A percentile compares a stretch with the other conserved stretches of the same genome.
Conservation (phyloP, 192 early-diverging fungal species). For the Chytriomyces sp. region DNA sequence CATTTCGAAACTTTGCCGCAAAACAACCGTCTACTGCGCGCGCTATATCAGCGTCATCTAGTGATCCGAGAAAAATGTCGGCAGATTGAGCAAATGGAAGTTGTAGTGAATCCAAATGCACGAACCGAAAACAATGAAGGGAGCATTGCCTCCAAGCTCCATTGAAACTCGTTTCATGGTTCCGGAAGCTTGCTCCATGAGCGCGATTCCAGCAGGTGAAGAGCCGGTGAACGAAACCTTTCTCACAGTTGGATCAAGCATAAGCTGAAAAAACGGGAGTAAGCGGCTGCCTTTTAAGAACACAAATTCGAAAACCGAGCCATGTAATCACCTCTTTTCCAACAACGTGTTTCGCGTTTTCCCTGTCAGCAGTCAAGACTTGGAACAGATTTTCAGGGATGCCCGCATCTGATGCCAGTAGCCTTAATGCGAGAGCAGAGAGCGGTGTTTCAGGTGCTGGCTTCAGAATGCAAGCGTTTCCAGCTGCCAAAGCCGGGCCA, state of each 20-base stretch:
- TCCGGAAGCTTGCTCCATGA: constrained; percentile 64
- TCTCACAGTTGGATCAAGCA: constrained; percentile 42
- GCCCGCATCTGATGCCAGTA: constrained; percentile 45
- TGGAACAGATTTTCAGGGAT: constrained; percentile 75
- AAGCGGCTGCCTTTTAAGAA: neutral
- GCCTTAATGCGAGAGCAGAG: constrained; percentile 39
- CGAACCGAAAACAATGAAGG: constrained; percentile 58
- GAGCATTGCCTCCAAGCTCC: constrained; percentile 58
- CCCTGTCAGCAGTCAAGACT: constrained; percentile 61
- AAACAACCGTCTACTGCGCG: constrained; percentile 51
- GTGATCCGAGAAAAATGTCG: neutral
- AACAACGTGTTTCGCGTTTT: constrained; percentile 53
- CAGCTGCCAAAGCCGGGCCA: constrained; percentile 77
- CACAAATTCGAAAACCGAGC: neutral
- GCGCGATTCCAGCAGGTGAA: constrained; percentile 68
- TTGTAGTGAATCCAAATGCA: neutral
- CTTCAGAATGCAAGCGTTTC: constrained; percentile 77
- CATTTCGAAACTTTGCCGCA: constrained; percentile 47
- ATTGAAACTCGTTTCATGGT: constrained; percentile 58
- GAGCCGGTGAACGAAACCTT: constrained; percentile 85
- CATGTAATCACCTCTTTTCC: constrained; percentile 60
- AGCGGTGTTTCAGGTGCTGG: constrained; percentile 57
- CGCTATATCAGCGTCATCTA: constrained; percentile 48
- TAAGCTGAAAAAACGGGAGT: constrained; percentile 13
- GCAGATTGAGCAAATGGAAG: neutral